Conservation (phyloP, 2,329 filamentous ascomycete species). For the Hymenoscyphus occultus region DNA sequence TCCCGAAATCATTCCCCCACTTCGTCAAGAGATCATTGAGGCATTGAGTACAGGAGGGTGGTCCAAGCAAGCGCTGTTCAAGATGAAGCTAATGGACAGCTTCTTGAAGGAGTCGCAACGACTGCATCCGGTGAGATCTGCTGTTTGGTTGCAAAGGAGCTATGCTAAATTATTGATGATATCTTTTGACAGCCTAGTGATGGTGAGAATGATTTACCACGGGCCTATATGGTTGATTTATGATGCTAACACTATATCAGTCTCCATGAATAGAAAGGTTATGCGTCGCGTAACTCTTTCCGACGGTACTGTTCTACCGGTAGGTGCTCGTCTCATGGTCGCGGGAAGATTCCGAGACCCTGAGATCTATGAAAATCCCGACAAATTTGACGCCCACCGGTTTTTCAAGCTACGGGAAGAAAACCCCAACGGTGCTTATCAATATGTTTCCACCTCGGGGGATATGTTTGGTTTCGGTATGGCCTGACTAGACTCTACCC, state of each 20-base stretch:
- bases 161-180: too few relatives aligned
- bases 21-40: not conserved
- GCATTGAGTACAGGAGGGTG: slow-evolving; percentile 1
- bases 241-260: not conserved
- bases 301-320: not conserved
- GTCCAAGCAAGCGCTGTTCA: not conserved
- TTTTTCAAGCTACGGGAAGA: slow-evolving; percentile 2
- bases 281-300: not conserved
- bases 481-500: too few relatives aligned
- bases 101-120: slow-evolving; percentile 8
- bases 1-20: not conserved
- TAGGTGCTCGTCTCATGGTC: not conserved
- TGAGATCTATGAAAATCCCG: not conserved
- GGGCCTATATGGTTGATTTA: not conserved
- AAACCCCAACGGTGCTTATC: not conserved
- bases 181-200: not conserved
- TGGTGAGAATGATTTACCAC: not conserved
- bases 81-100: not conserved
- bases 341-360: not conserved
- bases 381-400: slow-evolving; percentile 6
- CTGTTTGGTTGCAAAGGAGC: too few relatives aligned
- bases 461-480: too few relatives aligned
- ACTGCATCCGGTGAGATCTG: not conserved
- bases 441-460: too few relatives aligned
- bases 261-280: not conserved